These are phyloP conservation scores for Phylloporus rhodoxanthus DNA, from an alignment of 768 basidiomycete species.

Conservation along the genomic window DNA sequence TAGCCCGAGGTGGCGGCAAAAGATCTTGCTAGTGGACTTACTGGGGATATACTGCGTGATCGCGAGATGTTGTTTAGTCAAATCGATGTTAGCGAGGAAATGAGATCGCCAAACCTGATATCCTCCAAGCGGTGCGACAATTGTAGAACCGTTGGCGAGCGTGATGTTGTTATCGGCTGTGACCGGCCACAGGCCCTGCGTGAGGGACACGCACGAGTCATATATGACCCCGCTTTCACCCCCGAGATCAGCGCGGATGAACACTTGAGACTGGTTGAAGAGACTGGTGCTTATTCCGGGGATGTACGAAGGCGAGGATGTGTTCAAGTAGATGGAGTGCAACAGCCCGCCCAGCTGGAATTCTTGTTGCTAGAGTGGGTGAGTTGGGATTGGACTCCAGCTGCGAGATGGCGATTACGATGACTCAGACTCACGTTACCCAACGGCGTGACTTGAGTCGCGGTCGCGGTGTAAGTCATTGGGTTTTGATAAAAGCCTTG, in stretches of 20 bases:
- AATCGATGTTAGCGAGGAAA: conserved; percentile 14
- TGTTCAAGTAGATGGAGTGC: conserved; percentile 48
- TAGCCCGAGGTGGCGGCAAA: conserved; percentile 1
- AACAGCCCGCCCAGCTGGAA: conserved; percentile 49
- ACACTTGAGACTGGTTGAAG: conserved; percentile 36
- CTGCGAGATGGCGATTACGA: not conserved
- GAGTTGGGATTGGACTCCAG: not conserved
- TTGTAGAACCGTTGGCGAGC: conserved; percentile 59
- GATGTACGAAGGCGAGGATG: conserved; percentile 50
- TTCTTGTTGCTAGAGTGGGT: conserved; percentile 44
- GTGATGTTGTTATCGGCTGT: conserved; percentile 42
- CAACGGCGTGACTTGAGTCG: conserved; percentile 60
- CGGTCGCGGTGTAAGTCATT: conserved; percentile 47
- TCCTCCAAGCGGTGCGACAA: conserved; percentile 56
- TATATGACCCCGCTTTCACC: conserved; percentile 64
- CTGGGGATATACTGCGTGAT: conserved; percentile 37
- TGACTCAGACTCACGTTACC: conserved; percentile 51
- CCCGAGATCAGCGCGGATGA: conserved; percentile 59
- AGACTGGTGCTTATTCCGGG: conserved; percentile 32
- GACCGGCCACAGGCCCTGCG: conserved; percentile 64
- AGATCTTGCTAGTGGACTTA: conserved; percentile 15
- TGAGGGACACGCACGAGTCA: conserved; percentile 59
- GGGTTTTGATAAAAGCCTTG: conserved; percentile 63
- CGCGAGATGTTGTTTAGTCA: not conserved
- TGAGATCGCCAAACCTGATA: conserved; percentile 45